A percentile compares a stretch with the other conserved stretches of the same genome.
Evolutionary conservation across 495 filamentous ascomycete genomes (phyloP).

Genomic region (Xylaria nigripes): DNA sequence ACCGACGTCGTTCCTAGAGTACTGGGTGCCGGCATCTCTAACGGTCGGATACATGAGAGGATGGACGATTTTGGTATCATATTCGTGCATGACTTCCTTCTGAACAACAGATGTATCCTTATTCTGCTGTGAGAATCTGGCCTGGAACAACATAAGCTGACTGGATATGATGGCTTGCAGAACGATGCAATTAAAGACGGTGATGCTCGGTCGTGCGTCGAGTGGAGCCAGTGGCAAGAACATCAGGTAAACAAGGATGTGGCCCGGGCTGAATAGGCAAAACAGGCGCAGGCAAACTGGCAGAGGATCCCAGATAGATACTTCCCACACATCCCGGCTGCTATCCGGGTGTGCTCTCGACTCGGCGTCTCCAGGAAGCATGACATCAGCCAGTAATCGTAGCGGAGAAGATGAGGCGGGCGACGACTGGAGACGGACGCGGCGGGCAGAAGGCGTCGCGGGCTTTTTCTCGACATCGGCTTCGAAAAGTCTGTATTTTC

Average conservation of each 20-base stretch:
- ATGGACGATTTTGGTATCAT: slow-evolving; percentile 91
- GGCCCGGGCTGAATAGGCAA: slow-evolving; percentile 86
- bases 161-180: slow-evolving; percentile 63
- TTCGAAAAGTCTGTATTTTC: slow-evolving; percentile 90
- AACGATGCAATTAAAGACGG: slow-evolving; percentile 69
- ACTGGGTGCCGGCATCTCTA: slow-evolving; percentile 78
- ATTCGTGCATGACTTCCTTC: slow-evolving; percentile 88
- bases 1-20: slow-evolving; percentile 39
- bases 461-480: slow-evolving; percentile 64
- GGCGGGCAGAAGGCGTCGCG: slow-evolving; percentile 75
- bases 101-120: slow-evolving; percentile 80
- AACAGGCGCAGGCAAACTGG: slow-evolving; percentile 77
- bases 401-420: slow-evolving; percentile 72
- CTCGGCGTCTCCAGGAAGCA: slow-evolving; percentile 53
- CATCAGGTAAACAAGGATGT: slow-evolving; percentile 79
- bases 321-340: slow-evolving; percentile 86
- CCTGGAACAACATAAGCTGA: slow-evolving; percentile 65
- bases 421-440: slow-evolving; percentile 84
- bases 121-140: slow-evolving; percentile 68
- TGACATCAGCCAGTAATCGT: slow-evolving; percentile 60
- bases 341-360: slow-evolving; percentile 77
- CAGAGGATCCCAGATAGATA: slow-evolving; percentile 86
- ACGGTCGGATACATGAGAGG: slow-evolving; percentile 73
- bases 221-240: slow-evolving; percentile 69
- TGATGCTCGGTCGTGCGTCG: slow-evolving; percentile 73